Evolutionary conservation across 2,329 filamentous ascomycete species (phyloP), one percentile per base, ranked within the genome.

Genomic region (Epichloe coenophiala): DNA sequence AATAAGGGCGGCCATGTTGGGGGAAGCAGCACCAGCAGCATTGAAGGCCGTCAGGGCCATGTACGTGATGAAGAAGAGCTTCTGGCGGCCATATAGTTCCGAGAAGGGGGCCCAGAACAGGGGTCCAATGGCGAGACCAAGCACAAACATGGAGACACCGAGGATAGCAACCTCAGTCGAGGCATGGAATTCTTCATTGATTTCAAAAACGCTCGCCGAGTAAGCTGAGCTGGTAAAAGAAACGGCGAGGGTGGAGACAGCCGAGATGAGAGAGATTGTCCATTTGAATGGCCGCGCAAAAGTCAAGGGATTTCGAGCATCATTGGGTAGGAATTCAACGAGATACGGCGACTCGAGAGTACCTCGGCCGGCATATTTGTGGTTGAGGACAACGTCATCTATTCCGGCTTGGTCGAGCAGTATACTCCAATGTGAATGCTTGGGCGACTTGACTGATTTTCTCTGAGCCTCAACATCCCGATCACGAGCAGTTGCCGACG

Each of bases 151-250:
- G 7, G 80, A 83, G 13, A 85, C 71, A 11, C 81, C 81, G 2
- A 84, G 69, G 23, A 78, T 81, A 39, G 73, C 75, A 7, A 83
- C 65, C 56, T 78, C 76, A 1, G 57, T 57, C 1, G 66, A 68
- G 31, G 78, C 70, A 12, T 66, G 51, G 55, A 86, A 85, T 36
- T 80, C 69, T 1, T 54, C 42, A 13, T 81, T 69, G 49, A 87
- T 71, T 46, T 78, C 67, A 8, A 56, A 51, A 13, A 81, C 62
- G 45, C 78, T 78, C 12, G 79, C 78, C 4, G 77, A 78, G 63
- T 80, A 86, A 35, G 83, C 83, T 1, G 80, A 83, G 17, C 81
- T 85, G 49, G 80, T 78, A 58, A 89, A 84, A 3, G 85, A 72
- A 33, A 88, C 82, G 31, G 75, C 82, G 42, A 89, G 72, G 1